Conservation (phyloP, 192 early-diverging fungal genomes). For the Glomus cerebriforme region DNA sequence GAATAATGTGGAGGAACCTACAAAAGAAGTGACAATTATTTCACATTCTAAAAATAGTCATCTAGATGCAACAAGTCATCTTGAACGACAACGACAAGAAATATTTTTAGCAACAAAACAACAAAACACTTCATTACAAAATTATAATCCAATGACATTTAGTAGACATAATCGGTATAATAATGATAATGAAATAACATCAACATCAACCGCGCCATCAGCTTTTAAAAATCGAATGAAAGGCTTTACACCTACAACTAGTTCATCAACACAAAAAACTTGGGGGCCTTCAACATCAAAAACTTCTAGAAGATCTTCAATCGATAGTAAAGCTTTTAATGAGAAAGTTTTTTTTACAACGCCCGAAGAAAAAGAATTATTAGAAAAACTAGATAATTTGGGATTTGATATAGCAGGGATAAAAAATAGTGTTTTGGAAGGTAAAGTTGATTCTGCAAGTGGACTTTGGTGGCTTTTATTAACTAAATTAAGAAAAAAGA, state of each 20-base stretch:
- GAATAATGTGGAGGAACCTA: background rate
- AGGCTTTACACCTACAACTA: background rate
- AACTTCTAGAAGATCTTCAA: slow-evolving; percentile 24
- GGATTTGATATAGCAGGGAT: slow-evolving; percentile 21
- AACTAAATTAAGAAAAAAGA: slow-evolving; percentile 27
- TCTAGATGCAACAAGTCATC: slow-evolving; percentile 12
- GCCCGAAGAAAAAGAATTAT: slow-evolving; percentile 32
- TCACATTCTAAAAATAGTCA: background rate
- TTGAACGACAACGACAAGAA: slow-evolving; percentile 30
- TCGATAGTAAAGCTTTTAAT: slow-evolving; percentile 33
- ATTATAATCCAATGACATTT: slow-evolving; percentile 23
- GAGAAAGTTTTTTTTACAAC: slow-evolving; percentile 29
- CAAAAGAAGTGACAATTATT: background rate
- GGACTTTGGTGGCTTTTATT: slow-evolving; percentile 34
- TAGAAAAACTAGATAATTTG: slow-evolving; percentile 29
- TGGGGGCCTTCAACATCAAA: slow-evolving; percentile 22
- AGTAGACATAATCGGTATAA: background rate
- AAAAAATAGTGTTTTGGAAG: slow-evolving; percentile 32
- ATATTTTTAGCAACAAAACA: slow-evolving; percentile 17
- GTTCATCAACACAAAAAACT: background rate
- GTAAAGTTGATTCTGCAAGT: slow-evolving; percentile 28
- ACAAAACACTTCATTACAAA: background rate
- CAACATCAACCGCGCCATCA: slow-evolving; percentile 17
- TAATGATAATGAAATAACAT: background rate
- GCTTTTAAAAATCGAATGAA: slow-evolving; percentile 16